Percentiles rank a stretch among this genome's conserved stretches.
Evolutionary conservation across 345 rosid species (phyloP).

Genomic region (Melaleuca quinquenervia): DNA sequence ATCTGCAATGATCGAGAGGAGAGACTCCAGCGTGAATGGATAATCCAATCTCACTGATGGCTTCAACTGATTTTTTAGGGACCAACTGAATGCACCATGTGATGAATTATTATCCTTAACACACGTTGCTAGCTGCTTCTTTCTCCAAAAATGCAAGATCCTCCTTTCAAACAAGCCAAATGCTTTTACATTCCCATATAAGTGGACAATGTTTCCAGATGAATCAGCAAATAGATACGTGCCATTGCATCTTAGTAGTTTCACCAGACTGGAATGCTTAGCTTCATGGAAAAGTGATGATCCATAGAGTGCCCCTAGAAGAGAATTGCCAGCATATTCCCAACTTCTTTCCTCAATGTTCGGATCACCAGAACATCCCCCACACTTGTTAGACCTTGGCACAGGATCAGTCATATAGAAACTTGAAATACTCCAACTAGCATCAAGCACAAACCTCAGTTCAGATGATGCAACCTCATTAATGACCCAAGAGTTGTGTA

Average conservation of each 20-base stretch:
- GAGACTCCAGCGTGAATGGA: slow-evolving; percentile 59
- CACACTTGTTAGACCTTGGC: slow-evolving; percentile 6
- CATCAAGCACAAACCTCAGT: slow-evolving; percentile 68
- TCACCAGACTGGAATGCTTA: slow-evolving; percentile 26
- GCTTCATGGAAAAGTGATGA: slow-evolving; percentile 35
- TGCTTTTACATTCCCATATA: slow-evolving; percentile 5
- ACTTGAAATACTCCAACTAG: slow-evolving; percentile 55
- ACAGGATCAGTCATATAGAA: slow-evolving; percentile 18
- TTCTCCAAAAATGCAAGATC: slow-evolving; percentile 16
- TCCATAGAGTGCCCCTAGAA: slow-evolving; percentile 57
- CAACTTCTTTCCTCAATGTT: slow-evolving; percentile 36
- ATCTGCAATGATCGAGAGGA: slow-evolving; percentile 55
- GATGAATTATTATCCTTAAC: slow-evolving; percentile 12
- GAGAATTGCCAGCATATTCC: slow-evolving; percentile 68
- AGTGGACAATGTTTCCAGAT: slow-evolving; percentile 10
- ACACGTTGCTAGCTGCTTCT: slow-evolving; percentile 41
- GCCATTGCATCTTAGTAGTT: slow-evolving; percentile 51
- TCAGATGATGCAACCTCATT: slow-evolving; percentile 55
- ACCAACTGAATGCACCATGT: slow-evolving; percentile 15
- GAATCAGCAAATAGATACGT: slow-evolving; percentile 28
- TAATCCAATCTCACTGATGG: slow-evolving; percentile 15
- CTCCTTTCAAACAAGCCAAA: slow-evolving; percentile 15
- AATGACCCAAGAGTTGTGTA: slow-evolving; percentile 55
- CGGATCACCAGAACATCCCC: slow-evolving; percentile 1
- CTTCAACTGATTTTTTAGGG: slow-evolving; percentile 22